Evolutionary conservation across 371 early-diverging fungal species (phyloP).

Genomic region (Mucor sp.): DNA sequence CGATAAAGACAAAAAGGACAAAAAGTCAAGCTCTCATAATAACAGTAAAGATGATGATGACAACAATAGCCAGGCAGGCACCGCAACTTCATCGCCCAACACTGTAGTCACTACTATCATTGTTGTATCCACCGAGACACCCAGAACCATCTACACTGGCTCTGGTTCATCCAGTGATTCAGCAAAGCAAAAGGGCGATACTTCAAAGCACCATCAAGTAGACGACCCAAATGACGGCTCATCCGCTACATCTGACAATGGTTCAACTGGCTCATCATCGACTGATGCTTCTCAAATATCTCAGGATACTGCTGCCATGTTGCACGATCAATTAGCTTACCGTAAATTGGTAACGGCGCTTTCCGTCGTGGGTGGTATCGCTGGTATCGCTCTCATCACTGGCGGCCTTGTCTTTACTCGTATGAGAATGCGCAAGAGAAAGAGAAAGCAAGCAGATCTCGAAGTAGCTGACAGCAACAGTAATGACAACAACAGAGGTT

Average conservation of each 20-base stretch:
- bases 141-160: slow-evolving; percentile 14
- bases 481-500: background rate
- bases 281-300: background rate
- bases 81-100: background rate
- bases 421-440: slow-evolving; percentile 9
- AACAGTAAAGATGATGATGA: background rate
- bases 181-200: slow-evolving; percentile 12
- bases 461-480: background rate
- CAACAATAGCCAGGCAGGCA: background rate
- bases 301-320: background rate
- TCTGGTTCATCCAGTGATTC: background rate
- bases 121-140: slow-evolving; percentile 16
- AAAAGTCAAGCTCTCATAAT: background rate
- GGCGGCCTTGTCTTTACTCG: slow-evolving; percentile 11
- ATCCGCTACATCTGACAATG: background rate
- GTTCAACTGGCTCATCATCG: background rate
- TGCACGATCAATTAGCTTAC: background rate
- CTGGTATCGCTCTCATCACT: slow-evolving; percentile 5
- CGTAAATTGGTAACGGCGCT: slow-evolving; percentile 10
- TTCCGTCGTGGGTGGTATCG: slow-evolving; percentile 20
- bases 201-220: background rate
- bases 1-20: background rate
- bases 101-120: slow-evolving; percentile 19
- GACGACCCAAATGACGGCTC: slow-evolving; percentile 5
- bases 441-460: background rate